Percentiles rank a stretch among this genome's conserved stretches.
Conservation (phyloP, 1,284 basidiomycete genomes). For the Vanrija humicola region DNA sequence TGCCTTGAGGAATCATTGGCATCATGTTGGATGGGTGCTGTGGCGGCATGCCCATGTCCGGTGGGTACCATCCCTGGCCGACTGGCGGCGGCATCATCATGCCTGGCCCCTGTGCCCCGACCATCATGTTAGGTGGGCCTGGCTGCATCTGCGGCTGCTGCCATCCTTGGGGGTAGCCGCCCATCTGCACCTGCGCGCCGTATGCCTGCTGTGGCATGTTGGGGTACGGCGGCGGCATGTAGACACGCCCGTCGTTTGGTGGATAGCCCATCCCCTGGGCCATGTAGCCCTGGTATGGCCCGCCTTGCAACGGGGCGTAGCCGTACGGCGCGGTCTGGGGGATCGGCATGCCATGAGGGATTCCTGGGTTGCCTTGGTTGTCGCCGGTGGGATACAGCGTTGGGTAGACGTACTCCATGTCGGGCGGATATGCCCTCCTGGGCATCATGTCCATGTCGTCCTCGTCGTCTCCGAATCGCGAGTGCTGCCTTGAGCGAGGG, state of each 20-base stretch:
- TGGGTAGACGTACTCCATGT: conserved; percentile 34
- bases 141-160: conserved; percentile 5
- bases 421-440: conserved; percentile 18
- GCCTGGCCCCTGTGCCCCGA: not conserved
- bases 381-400: conserved; percentile 22
- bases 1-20: conserved; percentile 40
- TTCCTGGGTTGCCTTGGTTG: too few species aligned
- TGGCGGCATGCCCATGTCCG: conserved; percentile 17
- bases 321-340: conserved; percentile 3
- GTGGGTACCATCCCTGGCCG: conserved; percentile 17
- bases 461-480: conserved; percentile 18
- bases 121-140: conserved; percentile 3
- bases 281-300: conserved; percentile 10
- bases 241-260: not conserved
- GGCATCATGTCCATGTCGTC: conserved; percentile 41
- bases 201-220: conserved; percentile 1
- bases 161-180: conserved; percentile 6
- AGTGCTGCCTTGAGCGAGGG: conserved; percentile 13
- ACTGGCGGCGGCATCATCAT: conserved; percentile 7
- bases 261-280: conserved; percentile 8
- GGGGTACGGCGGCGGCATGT: conserved; percentile 2
- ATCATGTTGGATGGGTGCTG: conserved; percentile 17
- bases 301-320: conserved; percentile 1
- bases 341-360: not conserved
- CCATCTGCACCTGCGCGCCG: conserved; percentile 9